Evolutionary conservation across 2,329 filamentous ascomycete genomes (phyloP).

Genomic region (Fusarium tupiense): DNA sequence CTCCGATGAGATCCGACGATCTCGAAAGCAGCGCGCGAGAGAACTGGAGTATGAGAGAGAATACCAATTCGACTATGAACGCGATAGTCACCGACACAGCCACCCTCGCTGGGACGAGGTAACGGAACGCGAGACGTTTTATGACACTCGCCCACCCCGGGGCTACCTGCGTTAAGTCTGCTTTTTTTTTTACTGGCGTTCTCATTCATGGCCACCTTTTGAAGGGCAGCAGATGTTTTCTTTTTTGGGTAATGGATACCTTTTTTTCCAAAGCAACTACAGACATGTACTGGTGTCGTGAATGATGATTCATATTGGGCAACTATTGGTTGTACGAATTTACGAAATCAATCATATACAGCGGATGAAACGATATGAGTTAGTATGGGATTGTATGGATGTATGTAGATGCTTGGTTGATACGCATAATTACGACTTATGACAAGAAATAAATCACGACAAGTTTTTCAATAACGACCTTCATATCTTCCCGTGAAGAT

Average conservation of each 20-base stretch:
- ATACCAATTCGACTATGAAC: conserved; percentile 62
- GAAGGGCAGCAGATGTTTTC: conserved; percentile 8
- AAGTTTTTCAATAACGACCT: background rate
- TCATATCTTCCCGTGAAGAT: background rate
- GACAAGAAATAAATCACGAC: conserved; percentile 30
- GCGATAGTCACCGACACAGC: conserved; percentile 50
- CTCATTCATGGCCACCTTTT: conserved; percentile 16
- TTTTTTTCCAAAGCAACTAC: conserved; percentile 15
- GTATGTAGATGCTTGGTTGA: conserved; percentile 34
- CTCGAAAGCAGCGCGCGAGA: conserved; percentile 61
- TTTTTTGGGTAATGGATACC: conserved; percentile 27
- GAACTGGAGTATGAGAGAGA: conserved; percentile 69
- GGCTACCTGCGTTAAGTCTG: conserved; percentile 41
- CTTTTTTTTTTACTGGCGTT: conserved; percentile 33
- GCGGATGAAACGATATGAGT: conserved; percentile 14
- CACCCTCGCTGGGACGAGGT: conserved; percentile 65
- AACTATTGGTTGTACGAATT: conserved; percentile 31
- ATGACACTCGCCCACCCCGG: conserved; percentile 59
- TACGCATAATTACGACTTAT: conserved; percentile 34
- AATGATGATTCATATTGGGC: conserved; percentile 18
- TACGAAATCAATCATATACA: conserved; percentile 37
- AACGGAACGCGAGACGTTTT: conserved; percentile 74
- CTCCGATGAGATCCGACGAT: conserved; percentile 81
- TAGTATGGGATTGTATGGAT: conserved; percentile 17
- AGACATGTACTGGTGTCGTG: conserved; percentile 22